These are phyloP conservation scores for Salix brachista DNA, from an alignment of 345 rosid species.

Conservation along the genomic window DNA sequence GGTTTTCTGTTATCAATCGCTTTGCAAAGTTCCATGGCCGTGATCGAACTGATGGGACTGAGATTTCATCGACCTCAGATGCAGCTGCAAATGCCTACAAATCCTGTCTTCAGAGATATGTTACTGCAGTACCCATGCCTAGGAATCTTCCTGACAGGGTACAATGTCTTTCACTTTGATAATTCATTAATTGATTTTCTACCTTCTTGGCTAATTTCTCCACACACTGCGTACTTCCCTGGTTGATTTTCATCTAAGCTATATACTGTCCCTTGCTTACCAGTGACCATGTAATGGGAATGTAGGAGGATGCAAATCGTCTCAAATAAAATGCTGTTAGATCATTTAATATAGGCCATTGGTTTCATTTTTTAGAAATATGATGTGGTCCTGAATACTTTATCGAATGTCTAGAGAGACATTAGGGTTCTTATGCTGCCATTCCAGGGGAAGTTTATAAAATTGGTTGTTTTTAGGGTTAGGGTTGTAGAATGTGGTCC, in stretches of 20 bases:
- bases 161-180: conserved; percentile 88
- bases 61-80: conserved; percentile 42
- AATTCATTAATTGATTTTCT: conserved; percentile 40
- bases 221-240: conserved; percentile 13
- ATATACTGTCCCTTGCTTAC: conserved; percentile 20
- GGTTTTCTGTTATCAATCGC: conserved; percentile 75
- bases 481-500: neutral
- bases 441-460: neutral
- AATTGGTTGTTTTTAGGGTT: neutral
- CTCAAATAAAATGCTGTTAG: conserved; percentile 30
- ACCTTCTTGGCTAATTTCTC: conserved; percentile 26
- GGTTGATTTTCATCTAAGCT: conserved; percentile 22
- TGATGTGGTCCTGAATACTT: conserved; percentile 29
- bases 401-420: conserved; percentile 32
- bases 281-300: conserved; percentile 27
- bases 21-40: conserved; percentile 85
- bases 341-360: conserved; percentile 39
- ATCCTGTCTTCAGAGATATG: conserved; percentile 75
- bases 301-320: conserved; percentile 29
- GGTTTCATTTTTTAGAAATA: conserved; percentile 37
- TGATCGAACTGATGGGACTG: conserved; percentile 47
- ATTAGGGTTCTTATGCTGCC: conserved; percentile 15
- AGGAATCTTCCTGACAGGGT: conserved; percentile 79
- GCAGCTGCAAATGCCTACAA: conserved; percentile 37
- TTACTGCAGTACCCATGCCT: conserved; percentile 77